Percentiles rank a stretch among this genome's conserved stretches.
Evolutionary conservation across 768 basidiomycete species (phyloP).

Genomic region (Zangia roseola): DNA sequence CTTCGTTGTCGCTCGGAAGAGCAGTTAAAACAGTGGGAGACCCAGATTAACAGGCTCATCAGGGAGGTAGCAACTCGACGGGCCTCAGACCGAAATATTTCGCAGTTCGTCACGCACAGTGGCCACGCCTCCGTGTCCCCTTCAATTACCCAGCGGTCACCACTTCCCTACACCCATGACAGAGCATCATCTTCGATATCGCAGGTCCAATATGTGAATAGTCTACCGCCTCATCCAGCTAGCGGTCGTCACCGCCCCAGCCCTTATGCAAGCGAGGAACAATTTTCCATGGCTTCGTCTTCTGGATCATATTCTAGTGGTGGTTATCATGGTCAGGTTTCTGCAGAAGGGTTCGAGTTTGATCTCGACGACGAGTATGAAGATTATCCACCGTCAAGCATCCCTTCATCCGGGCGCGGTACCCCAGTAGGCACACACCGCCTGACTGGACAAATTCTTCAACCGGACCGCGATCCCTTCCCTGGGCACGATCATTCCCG

Average conservation of each 20-base stretch:
- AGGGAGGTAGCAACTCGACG: conserved; percentile 70
- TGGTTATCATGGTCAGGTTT: conserved; percentile 40
- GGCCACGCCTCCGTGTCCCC: conserved; percentile 43
- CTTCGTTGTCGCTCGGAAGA: conserved; percentile 92
- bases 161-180: conserved; percentile 36
- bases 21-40: conserved; percentile 90
- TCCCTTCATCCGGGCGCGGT: conserved; percentile 62
- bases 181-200: conserved; percentile 36
- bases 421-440: conserved; percentile 68
- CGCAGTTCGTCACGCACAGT: conserved; percentile 46
- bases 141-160: conserved; percentile 33
- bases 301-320: conserved; percentile 30
- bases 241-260: conserved; percentile 35
- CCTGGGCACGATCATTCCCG: conserved; percentile 53
- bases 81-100: conserved; percentile 60
- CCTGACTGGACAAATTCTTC: conserved; percentile 56
- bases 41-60: conserved; percentile 84
- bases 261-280: conserved; percentile 42
- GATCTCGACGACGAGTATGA: conserved; percentile 77
- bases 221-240: conserved; percentile 33
- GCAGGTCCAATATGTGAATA: conserved; percentile 30
- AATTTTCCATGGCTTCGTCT: conserved; percentile 28
- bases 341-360: conserved; percentile 68
- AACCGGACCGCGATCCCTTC: conserved; percentile 52
- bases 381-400: conserved; percentile 58